phyloP scores from a whole-genome alignment of 208 protist genomes.

The Trypanosoma cruzi region DNA sequence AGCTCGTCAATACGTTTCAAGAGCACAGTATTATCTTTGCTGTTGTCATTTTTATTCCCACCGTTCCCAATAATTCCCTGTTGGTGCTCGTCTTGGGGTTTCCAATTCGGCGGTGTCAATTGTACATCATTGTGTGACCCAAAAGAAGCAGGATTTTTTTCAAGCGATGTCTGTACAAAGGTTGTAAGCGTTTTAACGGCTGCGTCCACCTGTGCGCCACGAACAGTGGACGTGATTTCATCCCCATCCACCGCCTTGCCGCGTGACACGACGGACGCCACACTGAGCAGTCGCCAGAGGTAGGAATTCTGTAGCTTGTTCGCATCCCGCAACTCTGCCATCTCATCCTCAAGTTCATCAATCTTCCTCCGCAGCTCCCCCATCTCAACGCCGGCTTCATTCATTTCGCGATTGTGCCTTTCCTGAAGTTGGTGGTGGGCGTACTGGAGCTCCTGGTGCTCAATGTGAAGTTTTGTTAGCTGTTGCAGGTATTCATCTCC shows the following conservation, averaged over 20 bases:
- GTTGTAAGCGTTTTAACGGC: constrained; percentile 50
- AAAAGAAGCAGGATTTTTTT: constrained; percentile 9
- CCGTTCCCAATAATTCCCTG: background rate
- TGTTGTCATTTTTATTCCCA: background rate
- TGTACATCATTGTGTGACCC: background rate
- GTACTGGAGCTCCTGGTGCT: constrained; percentile 65
- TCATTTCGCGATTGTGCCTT: constrained; percentile 20
- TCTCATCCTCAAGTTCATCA: constrained; percentile 56
- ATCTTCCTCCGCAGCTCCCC: constrained; percentile 38
- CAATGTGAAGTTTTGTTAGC: constrained; percentile 65
- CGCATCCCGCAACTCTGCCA: constrained; percentile 50
- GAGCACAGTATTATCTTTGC: constrained; percentile 21
- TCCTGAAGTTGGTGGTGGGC: constrained; percentile 50
- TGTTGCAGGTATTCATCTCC: constrained; percentile 65
- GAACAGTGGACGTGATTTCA: constrained; percentile 27
- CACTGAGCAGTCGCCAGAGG: constrained; percentile 63
- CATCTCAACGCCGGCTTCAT: constrained; percentile 13
- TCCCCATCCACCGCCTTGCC: constrained; percentile 33
- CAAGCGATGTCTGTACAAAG: constrained; percentile 27
- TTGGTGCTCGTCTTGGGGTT: constrained; percentile 11
- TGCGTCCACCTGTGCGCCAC: constrained; percentile 37
- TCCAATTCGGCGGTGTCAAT: background rate
- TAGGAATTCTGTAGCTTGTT: constrained; percentile 56
- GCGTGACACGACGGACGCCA: constrained; percentile 44
- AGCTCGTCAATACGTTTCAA: constrained; percentile 41